phyloP scores from a whole-genome alignment of 208 protist species.

The Crithidia thermophila region DNA sequence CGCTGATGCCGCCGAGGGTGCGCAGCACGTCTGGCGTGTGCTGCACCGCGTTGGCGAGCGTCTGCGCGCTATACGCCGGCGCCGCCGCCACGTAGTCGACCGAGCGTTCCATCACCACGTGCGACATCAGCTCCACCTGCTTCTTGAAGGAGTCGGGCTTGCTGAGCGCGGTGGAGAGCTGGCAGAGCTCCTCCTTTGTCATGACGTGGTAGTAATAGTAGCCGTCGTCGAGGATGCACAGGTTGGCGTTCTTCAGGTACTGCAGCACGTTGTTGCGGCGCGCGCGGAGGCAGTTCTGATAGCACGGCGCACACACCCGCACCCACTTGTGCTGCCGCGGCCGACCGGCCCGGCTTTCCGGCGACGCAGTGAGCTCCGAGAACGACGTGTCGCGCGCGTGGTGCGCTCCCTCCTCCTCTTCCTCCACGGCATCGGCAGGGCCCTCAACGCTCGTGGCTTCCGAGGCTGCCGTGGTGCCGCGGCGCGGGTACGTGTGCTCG shows the following conservation, averaged over 20 bases:
- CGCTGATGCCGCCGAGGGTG: constrained; percentile 33
- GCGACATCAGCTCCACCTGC: constrained; percentile 49
- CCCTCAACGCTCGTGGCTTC: not conserved
- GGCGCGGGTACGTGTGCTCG: constrained; percentile 48
- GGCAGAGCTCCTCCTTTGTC: constrained; percentile 41
- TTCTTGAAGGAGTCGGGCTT: constrained; percentile 52
- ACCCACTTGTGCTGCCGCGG: constrained; percentile 37
- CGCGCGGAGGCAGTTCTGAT: constrained; percentile 61
- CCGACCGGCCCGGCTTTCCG: not conserved
- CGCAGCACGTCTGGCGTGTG: constrained; percentile 37
- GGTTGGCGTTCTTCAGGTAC: constrained; percentile 47
- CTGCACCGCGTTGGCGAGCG: constrained; percentile 30
- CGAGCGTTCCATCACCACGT: constrained; percentile 49
- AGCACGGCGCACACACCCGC: constrained; percentile 60
- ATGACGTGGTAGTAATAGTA: constrained; percentile 67
- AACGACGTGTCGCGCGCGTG: constrained; percentile 4
- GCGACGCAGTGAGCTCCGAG: not conserved
- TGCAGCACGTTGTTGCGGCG: constrained; percentile 39
- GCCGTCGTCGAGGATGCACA: constrained; percentile 60
- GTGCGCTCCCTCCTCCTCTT: constrained; percentile 7
- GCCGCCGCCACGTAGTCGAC: constrained; percentile 38
- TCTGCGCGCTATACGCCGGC: constrained; percentile 31
- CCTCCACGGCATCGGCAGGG: not conserved
- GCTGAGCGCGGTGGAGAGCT: constrained; percentile 41
- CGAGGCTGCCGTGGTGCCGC: not conserved